phyloP scores from a whole-genome alignment of 2,329 filamentous ascomycete species.

The Tolypocladium inflatum region DNA sequence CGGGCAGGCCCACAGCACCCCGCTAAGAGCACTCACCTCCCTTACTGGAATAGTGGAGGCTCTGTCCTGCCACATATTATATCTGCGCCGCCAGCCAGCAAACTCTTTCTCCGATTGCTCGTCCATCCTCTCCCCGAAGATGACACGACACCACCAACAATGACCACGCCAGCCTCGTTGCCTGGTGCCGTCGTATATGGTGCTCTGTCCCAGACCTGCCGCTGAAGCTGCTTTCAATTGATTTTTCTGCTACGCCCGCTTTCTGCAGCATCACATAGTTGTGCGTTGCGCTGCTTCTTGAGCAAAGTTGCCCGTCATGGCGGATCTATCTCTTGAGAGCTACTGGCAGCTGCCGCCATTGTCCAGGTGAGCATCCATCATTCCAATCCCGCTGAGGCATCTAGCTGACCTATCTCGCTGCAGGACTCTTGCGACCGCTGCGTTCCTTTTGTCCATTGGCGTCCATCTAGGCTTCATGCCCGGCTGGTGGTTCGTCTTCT shows the following conservation, averaged over 20 bases:
- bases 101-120: conserved; percentile 6
- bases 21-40: conserved; percentile 5
- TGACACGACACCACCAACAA: conserved; percentile 24
- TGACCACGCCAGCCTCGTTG: conserved; percentile 18
- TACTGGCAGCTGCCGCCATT: conserved; percentile 32
- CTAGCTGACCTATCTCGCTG: conserved; percentile 10
- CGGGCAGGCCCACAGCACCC: conserved; percentile 2
- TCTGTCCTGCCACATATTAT: neutral
- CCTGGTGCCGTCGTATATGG: conserved; percentile 13
- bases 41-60: conserved; percentile 10
- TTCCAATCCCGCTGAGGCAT: neutral
- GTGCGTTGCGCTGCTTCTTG: conserved; percentile 6
- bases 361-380: conserved; percentile 27
- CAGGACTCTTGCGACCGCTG: conserved; percentile 57
- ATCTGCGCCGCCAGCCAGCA: conserved; percentile 2
- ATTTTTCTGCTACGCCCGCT: conserved; percentile 2
- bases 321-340: conserved; percentile 18
- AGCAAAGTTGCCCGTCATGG: conserved; percentile 24
- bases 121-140: conserved; percentile 16
- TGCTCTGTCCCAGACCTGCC: conserved; percentile 6
- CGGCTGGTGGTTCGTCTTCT: conserved; percentile 41
- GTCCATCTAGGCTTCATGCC: conserved; percentile 47
- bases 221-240: conserved; percentile 8
- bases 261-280: neutral
- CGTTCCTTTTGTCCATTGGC: conserved; percentile 50